Evolutionary conservation across 2,329 filamentous ascomycete genomes (phyloP).

Genomic region (Aspergillus candidus): DNA sequence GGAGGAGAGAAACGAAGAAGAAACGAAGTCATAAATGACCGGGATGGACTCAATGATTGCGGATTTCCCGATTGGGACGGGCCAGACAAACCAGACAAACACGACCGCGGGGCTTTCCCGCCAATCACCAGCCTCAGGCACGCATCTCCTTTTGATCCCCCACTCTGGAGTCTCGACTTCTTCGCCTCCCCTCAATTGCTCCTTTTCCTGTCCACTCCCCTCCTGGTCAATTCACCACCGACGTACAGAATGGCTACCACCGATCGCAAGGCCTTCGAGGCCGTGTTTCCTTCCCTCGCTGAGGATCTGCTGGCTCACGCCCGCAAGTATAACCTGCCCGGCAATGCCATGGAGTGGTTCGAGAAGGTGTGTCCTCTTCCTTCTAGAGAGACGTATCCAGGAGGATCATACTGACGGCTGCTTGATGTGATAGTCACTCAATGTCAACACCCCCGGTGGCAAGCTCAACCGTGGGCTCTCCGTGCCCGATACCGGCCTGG

Average conservation of each 20-base stretch:
- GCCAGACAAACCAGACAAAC: conserved; percentile 24
- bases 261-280: conserved; percentile 69
- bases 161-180: not conserved
- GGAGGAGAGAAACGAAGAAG: not conserved
- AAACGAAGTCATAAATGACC: conserved; percentile 2
- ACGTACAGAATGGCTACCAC: conserved; percentile 58
- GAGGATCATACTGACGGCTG: conserved; percentile 1
- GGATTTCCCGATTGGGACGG: conserved; percentile 14
- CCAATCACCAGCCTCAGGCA: not conserved
- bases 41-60: not conserved
- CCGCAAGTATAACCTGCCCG: conserved; percentile 73
- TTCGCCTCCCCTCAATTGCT: conserved; percentile 3
- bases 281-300: conserved; percentile 79
- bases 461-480: conserved; percentile 99
- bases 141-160: conserved; percentile 3
- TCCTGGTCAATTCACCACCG: not conserved
- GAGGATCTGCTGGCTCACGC: conserved; percentile 74
- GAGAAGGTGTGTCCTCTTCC: conserved; percentile 55
- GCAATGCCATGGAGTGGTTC: conserved; percentile 79
- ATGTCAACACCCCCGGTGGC: conserved; percentile 82
- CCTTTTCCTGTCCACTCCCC: not conserved
- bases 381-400: too few species aligned
- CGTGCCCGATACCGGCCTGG: conserved; percentile 80
- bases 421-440: conserved; percentile 56
- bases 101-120: conserved; percentile 3